Percentiles rank a stretch among this genome's conserved stretches.
These are phyloP conservation scores for Sporothrix euskadiensis DNA, from an alignment of 2,329 filamentous ascomycete species.

Conservation along the genomic window DNA sequence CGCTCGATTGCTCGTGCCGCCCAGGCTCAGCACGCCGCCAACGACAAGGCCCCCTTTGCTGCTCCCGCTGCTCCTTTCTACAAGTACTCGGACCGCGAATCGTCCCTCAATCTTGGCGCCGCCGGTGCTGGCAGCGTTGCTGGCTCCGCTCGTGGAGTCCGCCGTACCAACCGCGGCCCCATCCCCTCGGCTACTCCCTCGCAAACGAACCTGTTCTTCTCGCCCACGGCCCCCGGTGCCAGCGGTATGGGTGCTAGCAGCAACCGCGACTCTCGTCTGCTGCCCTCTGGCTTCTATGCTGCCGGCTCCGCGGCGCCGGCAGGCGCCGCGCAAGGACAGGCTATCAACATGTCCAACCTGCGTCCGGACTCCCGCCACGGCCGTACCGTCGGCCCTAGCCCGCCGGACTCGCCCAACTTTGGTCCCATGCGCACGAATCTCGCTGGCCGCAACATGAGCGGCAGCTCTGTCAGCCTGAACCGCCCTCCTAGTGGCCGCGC, in stretches of 20 bases:
- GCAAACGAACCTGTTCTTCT: conserved; percentile 84
- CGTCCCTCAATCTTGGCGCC: conserved; percentile 53
- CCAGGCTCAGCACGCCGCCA: conserved; percentile 67
- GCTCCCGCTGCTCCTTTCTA: conserved; percentile 60
- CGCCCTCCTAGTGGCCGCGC: conserved; percentile 68
- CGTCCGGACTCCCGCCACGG: conserved; percentile 58
- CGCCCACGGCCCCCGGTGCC: conserved; percentile 80
- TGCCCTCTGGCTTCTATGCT: conserved; percentile 90
- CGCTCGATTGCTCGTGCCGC: conserved; percentile 86
- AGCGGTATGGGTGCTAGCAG: conserved; percentile 55
- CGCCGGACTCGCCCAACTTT: conserved; percentile 65
- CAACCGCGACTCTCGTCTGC: conserved; percentile 73
- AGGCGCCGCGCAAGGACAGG: conserved; percentile 50
- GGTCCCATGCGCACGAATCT: conserved; percentile 44
- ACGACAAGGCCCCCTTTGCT: conserved; percentile 67
- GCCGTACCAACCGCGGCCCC: conserved; percentile 55
- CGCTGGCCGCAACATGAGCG: conserved; percentile 51
- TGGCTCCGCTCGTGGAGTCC: conserved; percentile 48
- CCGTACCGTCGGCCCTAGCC: conserved; percentile 53
- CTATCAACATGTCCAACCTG: conserved; percentile 63
- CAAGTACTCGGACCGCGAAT: conserved; percentile 62
- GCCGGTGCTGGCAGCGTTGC: conserved; percentile 41
- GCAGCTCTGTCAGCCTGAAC: conserved; percentile 67
- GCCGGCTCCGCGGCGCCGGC: conserved; percentile 58
- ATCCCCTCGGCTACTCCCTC: conserved; percentile 59